Evolutionary conservation across 495 filamentous ascomycete species (phyloP).

Genomic region (Penicillium cataractarum): DNA sequence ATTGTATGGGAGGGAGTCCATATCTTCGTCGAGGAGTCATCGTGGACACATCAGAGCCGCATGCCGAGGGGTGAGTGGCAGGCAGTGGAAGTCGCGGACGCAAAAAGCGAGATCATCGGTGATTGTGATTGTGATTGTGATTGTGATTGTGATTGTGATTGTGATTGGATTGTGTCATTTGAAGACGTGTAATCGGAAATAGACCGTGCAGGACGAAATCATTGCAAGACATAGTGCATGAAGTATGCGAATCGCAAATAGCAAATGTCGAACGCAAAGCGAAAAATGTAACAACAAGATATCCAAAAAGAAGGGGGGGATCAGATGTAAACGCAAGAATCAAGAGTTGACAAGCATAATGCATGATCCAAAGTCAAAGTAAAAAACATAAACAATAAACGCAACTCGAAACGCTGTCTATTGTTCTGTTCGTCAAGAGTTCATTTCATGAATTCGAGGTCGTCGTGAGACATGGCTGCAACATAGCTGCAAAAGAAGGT

Average conservation of each 20-base stretch:
- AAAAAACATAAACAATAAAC: slow-evolving; percentile 24
- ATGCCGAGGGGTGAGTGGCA: background rate
- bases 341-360: too few relatives aligned
- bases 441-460: slow-evolving; percentile 32
- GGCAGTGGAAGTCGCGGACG: background rate
- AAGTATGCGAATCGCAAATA: background rate
- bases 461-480: slow-evolving; percentile 9
- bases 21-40: slow-evolving; percentile 32
- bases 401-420: slow-evolving; percentile 30
- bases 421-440: slow-evolving; percentile 32
- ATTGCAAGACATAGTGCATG: background rate
- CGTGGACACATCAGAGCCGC: slow-evolving; percentile 24
- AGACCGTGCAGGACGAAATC: background rate
- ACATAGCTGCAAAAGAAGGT: background rate
- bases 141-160: slow-evolving; percentile 5
- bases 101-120: background rate
- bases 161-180: too few relatives aligned
- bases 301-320: too few relatives aligned
- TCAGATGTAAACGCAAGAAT: too few relatives aligned
- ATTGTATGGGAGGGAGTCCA: slow-evolving; percentile 8
- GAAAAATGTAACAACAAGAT: too few relatives aligned
- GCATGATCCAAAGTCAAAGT: background rate
- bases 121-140: slow-evolving; percentile 1
- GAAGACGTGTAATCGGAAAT: background rate
- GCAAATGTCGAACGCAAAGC: background rate